Conservation (phyloP, 495 filamentous ascomycete genomes). For the Entonaema liquescens region DNA sequence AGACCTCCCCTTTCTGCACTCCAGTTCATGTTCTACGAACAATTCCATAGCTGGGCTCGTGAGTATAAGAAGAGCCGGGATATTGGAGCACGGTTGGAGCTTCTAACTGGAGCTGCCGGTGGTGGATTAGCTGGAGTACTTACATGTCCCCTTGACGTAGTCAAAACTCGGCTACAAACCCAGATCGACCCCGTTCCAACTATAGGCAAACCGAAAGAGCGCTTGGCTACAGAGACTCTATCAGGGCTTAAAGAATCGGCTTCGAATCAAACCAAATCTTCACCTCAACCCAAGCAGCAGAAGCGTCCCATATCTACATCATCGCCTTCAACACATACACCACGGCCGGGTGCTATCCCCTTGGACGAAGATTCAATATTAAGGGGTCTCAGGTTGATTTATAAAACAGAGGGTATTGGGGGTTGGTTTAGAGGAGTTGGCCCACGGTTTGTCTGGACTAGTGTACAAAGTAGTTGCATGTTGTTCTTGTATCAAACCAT, state of each 20-base stretch:
- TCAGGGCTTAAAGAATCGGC: constrained; percentile 29
- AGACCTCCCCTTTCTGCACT: constrained; percentile 92
- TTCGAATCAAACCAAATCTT: constrained; percentile 29
- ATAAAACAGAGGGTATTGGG: constrained; percentile 82
- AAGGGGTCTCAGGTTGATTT: constrained; percentile 85
- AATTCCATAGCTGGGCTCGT: constrained; percentile 83
- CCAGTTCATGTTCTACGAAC: constrained; percentile 98
- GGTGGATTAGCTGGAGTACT: constrained; percentile 94
- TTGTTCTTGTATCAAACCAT: constrained; percentile 93
- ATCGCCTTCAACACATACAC: constrained; percentile 79
- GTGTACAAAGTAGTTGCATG: constrained; percentile 96
- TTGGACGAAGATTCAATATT: constrained; percentile 89
- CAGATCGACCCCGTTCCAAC: constrained; percentile 69
- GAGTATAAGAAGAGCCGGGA: constrained; percentile 72
- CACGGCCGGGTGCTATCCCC: constrained; percentile 74
- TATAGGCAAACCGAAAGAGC: constrained; percentile 39
- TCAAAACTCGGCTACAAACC: constrained; percentile 97
- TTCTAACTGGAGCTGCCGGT: constrained; percentile 88
- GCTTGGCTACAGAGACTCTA: constrained; percentile 21
- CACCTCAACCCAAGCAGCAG: constrained; percentile 52
- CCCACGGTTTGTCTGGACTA: constrained; percentile 95
- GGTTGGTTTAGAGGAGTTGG: constrained; percentile 97
- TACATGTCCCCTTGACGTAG: constrained; percentile 95
- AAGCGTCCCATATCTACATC: constrained; percentile 83
- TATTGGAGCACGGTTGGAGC: constrained; percentile 85